Base-by-base conservation (phyloP, 257 asterid species). In the Cordia subcordata region DNA sequence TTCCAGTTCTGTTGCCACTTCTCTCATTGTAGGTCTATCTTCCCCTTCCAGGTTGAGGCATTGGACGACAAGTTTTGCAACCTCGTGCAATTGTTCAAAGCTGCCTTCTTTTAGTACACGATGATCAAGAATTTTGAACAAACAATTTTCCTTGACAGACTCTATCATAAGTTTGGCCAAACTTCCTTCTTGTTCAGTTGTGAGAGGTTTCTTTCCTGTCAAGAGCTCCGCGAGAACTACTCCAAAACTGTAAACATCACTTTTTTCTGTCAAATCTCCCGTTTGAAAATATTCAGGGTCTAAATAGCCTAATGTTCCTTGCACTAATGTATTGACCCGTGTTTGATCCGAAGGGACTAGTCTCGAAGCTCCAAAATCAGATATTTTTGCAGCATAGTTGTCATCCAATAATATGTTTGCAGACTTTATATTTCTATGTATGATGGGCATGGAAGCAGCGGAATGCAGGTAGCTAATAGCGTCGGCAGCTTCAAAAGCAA, bases 341-440 rank as follows among this genome's bases (percentile, higher is more conserved):
- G 57, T 53, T 53, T 53, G 57, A 53, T 53, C 57, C n/a, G 21
- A 21, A 33, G 57, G 57, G 17, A 53, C n/a, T 22, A 53, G 15
- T 53, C 57, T 53, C 33, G 57, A 53, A 53, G 57, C 57, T 53
- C 57, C 57, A 22, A 53, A 53, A 53, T 53, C 57, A 8, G 57
- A 21, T 20, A 53, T 33, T 15, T 53, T 53, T 11, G 57, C 38
- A 53, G 33, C 21, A 19, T 53, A 20, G n/a, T 4, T 14, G 38
- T 53, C 57, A 22, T 53, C 38, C 16, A 53, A 15, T 13, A 53
- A 20, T 53, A 53, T 53, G 10, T 53, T 53, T 27, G 38, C 57
- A 22, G 57, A 53, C 57, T 53, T 53, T 13, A 53, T n/a, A 21
- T 53, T 38, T 53, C 57, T 53, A 18, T 53, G 57, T 5, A 53